phyloP scores from a whole-genome alignment of 2,329 filamentous ascomycete species.

The Exophiala phaeomuriformis region DNA sequence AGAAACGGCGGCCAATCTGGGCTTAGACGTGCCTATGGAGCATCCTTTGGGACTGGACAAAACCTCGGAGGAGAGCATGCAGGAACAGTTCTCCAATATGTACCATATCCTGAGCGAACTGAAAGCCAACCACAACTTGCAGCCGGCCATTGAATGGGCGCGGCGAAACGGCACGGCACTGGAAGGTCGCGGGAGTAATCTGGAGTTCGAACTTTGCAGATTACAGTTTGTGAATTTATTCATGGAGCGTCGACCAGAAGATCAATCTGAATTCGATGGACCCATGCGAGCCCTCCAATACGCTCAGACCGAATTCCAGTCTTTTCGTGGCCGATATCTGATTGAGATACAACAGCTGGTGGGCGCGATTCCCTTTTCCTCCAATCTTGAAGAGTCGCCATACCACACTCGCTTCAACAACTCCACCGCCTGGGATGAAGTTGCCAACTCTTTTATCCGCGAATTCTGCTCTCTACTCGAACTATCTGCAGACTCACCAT shows the following conservation, averaged over 20 bases:
- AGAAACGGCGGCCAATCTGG: slow-evolving; percentile 29
- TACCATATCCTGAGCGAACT: slow-evolving; percentile 79
- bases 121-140: slow-evolving; percentile 61
- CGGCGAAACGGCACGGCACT: slow-evolving; percentile 61
- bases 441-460: slow-evolving; percentile 77
- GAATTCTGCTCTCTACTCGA: slow-evolving; percentile 92
- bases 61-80: slow-evolving; percentile 43
- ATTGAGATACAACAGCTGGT: slow-evolving; percentile 74
- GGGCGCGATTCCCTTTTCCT: slow-evolving; percentile 69
- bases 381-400: slow-evolving; percentile 68
- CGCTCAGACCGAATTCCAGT: slow-evolving; percentile 63
- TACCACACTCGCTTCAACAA: slow-evolving; percentile 74
- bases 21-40: slow-evolving; percentile 28
- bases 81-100: slow-evolving; percentile 76
- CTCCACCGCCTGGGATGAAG: slow-evolving; percentile 68
- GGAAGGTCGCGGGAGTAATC: slow-evolving; percentile 76
- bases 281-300: slow-evolving; percentile 64
- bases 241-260: slow-evolving; percentile 53
- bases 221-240: slow-evolving; percentile 88
- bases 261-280: slow-evolving; percentile 34
- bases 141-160: slow-evolving; percentile 84
- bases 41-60: slow-evolving; percentile 24
- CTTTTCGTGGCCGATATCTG: slow-evolving; percentile 67
- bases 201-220: slow-evolving; percentile 89
- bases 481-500: slow-evolving; percentile 80